Evolutionary conservation across 2,329 filamentous ascomycete genomes (phyloP), one percentile per base, ranked within the genome.

Genomic region (Fusarium temperatum): DNA sequence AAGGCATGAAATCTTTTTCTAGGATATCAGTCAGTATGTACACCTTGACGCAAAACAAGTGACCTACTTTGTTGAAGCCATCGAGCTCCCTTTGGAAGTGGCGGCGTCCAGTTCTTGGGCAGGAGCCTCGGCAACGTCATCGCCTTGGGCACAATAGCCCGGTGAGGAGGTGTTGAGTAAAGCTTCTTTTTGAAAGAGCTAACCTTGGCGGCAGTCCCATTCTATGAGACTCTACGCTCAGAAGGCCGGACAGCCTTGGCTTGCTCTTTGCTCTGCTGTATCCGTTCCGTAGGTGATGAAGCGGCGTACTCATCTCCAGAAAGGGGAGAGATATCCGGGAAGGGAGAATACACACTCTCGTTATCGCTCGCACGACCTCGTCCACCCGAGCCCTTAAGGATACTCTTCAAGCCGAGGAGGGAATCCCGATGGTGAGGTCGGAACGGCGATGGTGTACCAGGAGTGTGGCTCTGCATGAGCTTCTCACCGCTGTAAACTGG

Each of bases 21-120:
- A 15, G 22, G 20, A 20, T 24, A 5, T 15, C 22, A 36, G 61
- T 78, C 36, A 78, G 73, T 42, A 53, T 38, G 30, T 28, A 8
- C 36, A 28, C 28, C 28, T 38, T 24, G 17, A n/a, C 20, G 13
- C 6, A 32, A 18, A 11, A 17, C 11, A 20, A 15, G 28, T 26
- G n/a, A 60, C 68, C 51, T 56, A 76, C 76, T 77, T 39, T 70
- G 69, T 36, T 70, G 44, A 30, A 70, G 61, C 72, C 74, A 75
- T 59, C 10, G 51, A 32, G 32, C n/a, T n/a, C n/a, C 30, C 18
- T 56, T 48, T 30, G 59, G 60, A 13, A 42, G 18, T 14, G 67
- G 48, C 11, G 62, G 42, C 15, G 44, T 50, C 66, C 67, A 66
- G 18, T 48, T 60, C 17, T 60, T 70, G 20, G 60, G 42, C 22